These are phyloP conservation scores for Colletotrichum tamarilloi DNA, from an alignment of 2,329 filamentous ascomycete species.

Conservation along the genomic window DNA sequence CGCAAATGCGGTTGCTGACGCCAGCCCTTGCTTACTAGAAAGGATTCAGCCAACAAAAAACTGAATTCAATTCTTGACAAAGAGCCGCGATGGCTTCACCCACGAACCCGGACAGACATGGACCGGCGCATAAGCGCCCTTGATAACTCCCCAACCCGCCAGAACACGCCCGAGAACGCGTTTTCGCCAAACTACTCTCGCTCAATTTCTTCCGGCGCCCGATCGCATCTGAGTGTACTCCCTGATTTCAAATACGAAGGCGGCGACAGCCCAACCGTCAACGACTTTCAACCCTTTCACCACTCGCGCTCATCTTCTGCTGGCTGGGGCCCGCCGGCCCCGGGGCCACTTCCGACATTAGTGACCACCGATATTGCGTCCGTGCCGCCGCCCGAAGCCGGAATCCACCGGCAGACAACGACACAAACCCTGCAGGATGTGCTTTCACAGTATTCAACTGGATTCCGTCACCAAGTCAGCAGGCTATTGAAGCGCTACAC, in stretches of 20 bases:
- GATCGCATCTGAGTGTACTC: slow-evolving; percentile 5
- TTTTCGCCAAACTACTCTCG: slow-evolving; percentile 13
- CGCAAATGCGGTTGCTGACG: slow-evolving; percentile 29
- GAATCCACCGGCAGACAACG: slow-evolving; percentile 50
- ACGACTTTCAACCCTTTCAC: slow-evolving; percentile 5
- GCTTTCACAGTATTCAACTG: slow-evolving; percentile 45
- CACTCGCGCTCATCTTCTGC: slow-evolving; percentile 20
- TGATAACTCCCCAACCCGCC: slow-evolving; percentile 50
- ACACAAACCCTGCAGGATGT: slow-evolving; percentile 48
- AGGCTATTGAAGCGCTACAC: slow-evolving; percentile 53
- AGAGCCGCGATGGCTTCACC: slow-evolving; percentile 68
- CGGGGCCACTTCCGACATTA: slow-evolving; percentile 21
- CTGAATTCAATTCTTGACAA: slow-evolving; percentile 67
- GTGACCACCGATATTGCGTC: slow-evolving; percentile 16
- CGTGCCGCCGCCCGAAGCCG: slow-evolving; percentile 31
- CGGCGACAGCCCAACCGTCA: slow-evolving; percentile 18
- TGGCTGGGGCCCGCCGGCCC: slow-evolving; percentile 9
- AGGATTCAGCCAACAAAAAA: slow-evolving; percentile 69
- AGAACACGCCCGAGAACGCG: slow-evolving; percentile 22
- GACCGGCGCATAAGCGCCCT: slow-evolving; percentile 59
- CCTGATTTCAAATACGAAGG: slow-evolving; percentile 32
- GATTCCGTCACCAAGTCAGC: slow-evolving; percentile 51
- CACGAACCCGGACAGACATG: slow-evolving; percentile 63
- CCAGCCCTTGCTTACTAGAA: slow-evolving; percentile 47
- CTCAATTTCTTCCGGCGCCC: slow-evolving; percentile 20